Evolutionary conservation across 352 stramenopile species (phyloP), one percentile per base, ranked within the genome.

Genomic region (Phytophthora hibernalis): DNA sequence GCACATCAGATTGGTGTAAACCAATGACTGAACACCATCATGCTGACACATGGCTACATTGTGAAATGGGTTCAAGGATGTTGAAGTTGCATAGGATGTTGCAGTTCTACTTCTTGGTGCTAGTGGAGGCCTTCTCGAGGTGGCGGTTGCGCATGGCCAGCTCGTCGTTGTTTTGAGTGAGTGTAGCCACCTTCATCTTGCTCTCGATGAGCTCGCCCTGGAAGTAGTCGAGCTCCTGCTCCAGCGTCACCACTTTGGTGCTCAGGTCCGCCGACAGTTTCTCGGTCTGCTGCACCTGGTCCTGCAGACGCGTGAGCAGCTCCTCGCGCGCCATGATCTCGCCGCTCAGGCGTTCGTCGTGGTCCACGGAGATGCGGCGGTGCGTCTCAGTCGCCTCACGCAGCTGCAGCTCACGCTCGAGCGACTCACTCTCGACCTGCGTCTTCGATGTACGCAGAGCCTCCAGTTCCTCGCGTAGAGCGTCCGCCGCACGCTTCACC

Each of bases 181-280:
- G 71, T 60, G 90, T 72, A 4, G 86, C 84, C 26, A 92, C 73
- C 49, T 92, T 89, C 74, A 95, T 87, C 80, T 95, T 93, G 72
- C 78, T 91, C 58, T 91, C 80, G 40, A 95, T 91, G 50, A 95
- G 69, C 50, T 95, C 86, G 60, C 75, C 71, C 59, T 93, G 86
- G 72, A 91, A 95, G 66, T 92, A 92, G 54, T 91, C 83, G 57
- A 92, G 90, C 68, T 94, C 86, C 54, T 89, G 77, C 66, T 91
- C 70, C 10, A 94, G 73, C 48, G 77, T 56, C 24, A 82, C 70
- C 51, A 76, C 71, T 38, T 80, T 63, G 26, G 75, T 66, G 31
- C 80, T 67, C 42, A 72, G 60, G 10, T 82, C 75, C 7, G 66
- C 72, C 7, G 68, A 76, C 28, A 76, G 35, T 13, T 64, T 72